Percentiles rank a stretch among this genome's conserved stretches.
Conservation (phyloP, 2,329 filamentous ascomycete genomes). For the Claviceps humidiphila region DNA sequence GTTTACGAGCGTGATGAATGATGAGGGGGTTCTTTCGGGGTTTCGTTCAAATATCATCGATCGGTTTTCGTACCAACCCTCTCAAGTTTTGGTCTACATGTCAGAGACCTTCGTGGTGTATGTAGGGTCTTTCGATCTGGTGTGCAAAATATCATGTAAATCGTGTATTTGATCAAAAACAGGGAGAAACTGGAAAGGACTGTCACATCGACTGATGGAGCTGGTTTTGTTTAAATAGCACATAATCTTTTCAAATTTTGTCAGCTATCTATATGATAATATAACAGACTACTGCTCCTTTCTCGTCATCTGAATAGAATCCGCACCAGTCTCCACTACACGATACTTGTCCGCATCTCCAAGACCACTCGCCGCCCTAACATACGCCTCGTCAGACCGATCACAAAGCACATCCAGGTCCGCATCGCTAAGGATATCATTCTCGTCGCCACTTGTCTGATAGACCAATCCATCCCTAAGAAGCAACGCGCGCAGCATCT, state of each 20-base stretch:
- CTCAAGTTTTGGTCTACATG: no score
- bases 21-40: background rate
- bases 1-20: background rate
- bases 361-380: constrained; percentile 62
- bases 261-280: no score
- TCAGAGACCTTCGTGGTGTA: no score
- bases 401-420: constrained; percentile 74
- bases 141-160: no score
- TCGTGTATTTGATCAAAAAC: no score
- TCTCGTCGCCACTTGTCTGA: constrained; percentile 34
- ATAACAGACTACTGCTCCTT: constrained; percentile 6
- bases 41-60: no score
- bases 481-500: constrained; percentile 48
- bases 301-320: constrained; percentile 33
- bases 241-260: no score
- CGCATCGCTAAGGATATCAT: constrained; percentile 56
- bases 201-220: no score
- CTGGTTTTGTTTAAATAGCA: no score
- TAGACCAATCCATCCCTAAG: constrained; percentile 60
- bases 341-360: constrained; percentile 60
- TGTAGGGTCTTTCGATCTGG: no score
- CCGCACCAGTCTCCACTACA: constrained; percentile 62
- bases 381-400: constrained; percentile 50
- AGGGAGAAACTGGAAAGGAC: no score
- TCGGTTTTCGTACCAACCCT: no score